Conservation (phyloP, 1,139 yeast genomes). For the Wickerhamiella pararugosa region DNA sequence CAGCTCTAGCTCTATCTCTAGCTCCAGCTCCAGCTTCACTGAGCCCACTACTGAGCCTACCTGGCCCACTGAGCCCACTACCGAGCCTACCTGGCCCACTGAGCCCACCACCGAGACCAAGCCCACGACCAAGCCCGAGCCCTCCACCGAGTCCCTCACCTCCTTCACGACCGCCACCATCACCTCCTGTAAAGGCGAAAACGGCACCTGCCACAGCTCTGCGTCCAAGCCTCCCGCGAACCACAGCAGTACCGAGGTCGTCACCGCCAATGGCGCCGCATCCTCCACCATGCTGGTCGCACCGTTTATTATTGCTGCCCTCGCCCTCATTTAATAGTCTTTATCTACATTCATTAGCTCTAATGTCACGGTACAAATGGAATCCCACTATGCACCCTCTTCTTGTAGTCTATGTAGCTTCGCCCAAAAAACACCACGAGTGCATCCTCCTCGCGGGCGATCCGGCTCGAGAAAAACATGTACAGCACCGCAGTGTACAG, state of each 20-base stretch:
- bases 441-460: constrained; percentile 48
- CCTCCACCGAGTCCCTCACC: constrained; percentile 9
- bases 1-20: constrained; percentile 11
- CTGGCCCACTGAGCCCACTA: constrained; percentile 12
- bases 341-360: no score
- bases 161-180: constrained; percentile 16
- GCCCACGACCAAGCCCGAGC: constrained; percentile 17
- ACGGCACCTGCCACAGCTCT: constrained; percentile 9
- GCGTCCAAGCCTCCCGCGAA: constrained; percentile 12
- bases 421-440: constrained; percentile 55
- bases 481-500: constrained; percentile 39
- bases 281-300: constrained; percentile 16
- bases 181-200: constrained; percentile 9
- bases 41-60: constrained; percentile 14
- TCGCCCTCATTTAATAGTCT: constrained; percentile 12
- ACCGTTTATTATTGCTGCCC: constrained; percentile 17
- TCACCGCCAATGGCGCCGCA: constrained; percentile 7
- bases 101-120: constrained; percentile 13
- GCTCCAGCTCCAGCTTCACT: constrained; percentile 11
- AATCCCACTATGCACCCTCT: constrained; percentile 39
- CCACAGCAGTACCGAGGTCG: constrained; percentile 9
- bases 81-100: constrained; percentile 15
- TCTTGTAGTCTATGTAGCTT: constrained; percentile 41
- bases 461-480: constrained; percentile 54
- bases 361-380: constrained; percentile 35